A percentile compares a stretch with the other conserved stretches of the same genome.
These are phyloP conservation scores for Pseudoscleropodium purum DNA, from an alignment of 225 moss, liverwort and hornwort genomes.

Conservation along the genomic window DNA sequence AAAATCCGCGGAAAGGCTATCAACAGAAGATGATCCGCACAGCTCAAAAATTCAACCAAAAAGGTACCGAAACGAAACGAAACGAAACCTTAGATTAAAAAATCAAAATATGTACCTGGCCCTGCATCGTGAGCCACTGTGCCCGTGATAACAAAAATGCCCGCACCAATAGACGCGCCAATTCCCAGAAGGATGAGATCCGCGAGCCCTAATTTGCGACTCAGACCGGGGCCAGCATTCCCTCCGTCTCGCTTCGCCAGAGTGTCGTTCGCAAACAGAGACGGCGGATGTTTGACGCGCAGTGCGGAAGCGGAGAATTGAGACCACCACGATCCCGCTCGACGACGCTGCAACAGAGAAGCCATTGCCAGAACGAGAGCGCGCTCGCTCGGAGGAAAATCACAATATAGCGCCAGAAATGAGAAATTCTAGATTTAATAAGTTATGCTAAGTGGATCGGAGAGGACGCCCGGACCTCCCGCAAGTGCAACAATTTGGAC, in stretches of 20 bases:
- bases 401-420: neutral
- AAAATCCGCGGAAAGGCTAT: neutral
- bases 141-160: conserved; percentile 97
- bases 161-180: conserved; percentile 91
- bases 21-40: neutral
- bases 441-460: neutral
- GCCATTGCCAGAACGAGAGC: neutral
- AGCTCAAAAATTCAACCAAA: neutral
- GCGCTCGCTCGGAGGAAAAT: neutral
- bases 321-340: conserved; percentile 37
- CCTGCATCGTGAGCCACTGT: conserved; percentile 92
- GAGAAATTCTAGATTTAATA: neutral
- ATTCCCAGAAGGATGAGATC: conserved; percentile 84
- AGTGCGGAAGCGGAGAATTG: conserved; percentile 42
- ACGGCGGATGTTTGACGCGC: conserved; percentile 39
- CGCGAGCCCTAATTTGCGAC: conserved; percentile 55
- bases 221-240: neutral
- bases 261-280: neutral
- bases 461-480: too few relatives aligned
- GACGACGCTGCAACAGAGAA: conserved; percentile 1
- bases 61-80: neutral
- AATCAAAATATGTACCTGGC: conserved; percentile 35
- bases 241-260: conserved; percentile 2
- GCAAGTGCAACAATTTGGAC: neutral
- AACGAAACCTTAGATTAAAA: neutral